Evolutionary conservation across 2,329 filamentous ascomycete species (phyloP).

Genomic region (Verticillium tricorpus): DNA sequence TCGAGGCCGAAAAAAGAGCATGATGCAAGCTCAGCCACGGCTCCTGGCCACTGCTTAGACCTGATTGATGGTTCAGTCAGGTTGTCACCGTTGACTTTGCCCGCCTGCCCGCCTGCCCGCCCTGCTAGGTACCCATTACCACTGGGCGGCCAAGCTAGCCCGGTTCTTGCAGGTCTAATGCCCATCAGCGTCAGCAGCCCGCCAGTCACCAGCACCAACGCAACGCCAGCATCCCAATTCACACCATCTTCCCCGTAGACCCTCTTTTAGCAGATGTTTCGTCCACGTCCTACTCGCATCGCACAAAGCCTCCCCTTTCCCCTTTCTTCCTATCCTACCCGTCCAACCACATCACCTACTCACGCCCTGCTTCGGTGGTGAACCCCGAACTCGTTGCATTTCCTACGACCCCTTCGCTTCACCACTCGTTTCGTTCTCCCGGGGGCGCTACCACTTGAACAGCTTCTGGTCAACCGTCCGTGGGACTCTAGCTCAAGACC

Average conservation of each 20-base stretch:
- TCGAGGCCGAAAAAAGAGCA: background rate
- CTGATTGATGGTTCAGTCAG: background rate
- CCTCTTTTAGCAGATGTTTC: background rate
- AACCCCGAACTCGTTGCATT: background rate
- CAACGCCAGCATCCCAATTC: background rate
- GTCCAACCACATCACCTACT: background rate
- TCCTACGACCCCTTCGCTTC: conserved; percentile 4
- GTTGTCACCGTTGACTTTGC: background rate
- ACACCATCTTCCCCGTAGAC: background rate
- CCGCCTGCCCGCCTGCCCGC: background rate
- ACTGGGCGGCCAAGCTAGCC: background rate
- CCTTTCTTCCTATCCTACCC: background rate
- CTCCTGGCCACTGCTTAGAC: background rate
- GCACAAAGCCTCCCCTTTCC: conserved; percentile 1
- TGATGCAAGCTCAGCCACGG: background rate
- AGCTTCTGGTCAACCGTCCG: background rate
- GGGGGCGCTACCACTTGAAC: background rate
- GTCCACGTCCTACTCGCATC: background rate
- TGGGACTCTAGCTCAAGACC: background rate
- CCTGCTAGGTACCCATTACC: background rate
- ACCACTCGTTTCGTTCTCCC: conserved; percentile 4
- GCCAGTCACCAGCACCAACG: background rate
- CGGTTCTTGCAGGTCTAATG: background rate
- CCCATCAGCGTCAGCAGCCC: background rate
- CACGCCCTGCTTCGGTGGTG: background rate